Conservation (phyloP, 768 basidiomycete species). For the Podaxis sp. region DNA sequence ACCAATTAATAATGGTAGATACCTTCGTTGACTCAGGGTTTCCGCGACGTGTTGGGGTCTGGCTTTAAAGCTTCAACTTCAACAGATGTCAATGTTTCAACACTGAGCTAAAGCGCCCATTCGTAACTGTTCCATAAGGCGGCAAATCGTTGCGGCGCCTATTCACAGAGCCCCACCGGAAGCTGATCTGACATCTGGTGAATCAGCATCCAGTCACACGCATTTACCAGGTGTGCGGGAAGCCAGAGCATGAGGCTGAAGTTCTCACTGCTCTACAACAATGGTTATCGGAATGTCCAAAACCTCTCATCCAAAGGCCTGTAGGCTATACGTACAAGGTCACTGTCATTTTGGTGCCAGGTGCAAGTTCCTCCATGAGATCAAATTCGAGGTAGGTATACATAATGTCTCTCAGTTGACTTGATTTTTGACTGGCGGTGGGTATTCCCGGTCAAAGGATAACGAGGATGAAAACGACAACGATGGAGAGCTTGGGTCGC, state of each 20-base stretch:
- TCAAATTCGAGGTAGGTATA: background rate
- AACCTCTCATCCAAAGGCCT: background rate
- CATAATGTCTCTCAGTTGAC: background rate
- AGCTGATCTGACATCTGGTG: background rate
- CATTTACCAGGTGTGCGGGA: background rate
- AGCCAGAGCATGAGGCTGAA: background rate
- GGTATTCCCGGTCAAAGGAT: background rate
- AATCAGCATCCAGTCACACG: background rate
- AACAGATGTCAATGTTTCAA: no score
- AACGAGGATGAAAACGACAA: background rate
- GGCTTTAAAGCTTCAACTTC: no score
- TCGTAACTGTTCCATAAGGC: no score
- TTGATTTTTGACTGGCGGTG: background rate
- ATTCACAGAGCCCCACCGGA: background rate
- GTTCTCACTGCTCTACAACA: conserved; percentile 9
- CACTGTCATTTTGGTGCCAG: conserved; percentile 9
- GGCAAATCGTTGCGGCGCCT: no score
- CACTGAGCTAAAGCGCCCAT: no score
- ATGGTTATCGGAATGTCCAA: conserved; percentile 11
- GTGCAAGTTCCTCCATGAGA: conserved; percentile 11
- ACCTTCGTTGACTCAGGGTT: no score
- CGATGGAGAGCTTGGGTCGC: background rate
- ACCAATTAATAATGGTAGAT: no score
- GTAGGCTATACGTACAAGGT: background rate
- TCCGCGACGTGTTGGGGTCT: no score